A percentile compares a stretch with the other conserved stretches of the same genome.
Conservation (phyloP, 2,329 filamentous ascomycete species). For the Cladosporium phlei region DNA sequence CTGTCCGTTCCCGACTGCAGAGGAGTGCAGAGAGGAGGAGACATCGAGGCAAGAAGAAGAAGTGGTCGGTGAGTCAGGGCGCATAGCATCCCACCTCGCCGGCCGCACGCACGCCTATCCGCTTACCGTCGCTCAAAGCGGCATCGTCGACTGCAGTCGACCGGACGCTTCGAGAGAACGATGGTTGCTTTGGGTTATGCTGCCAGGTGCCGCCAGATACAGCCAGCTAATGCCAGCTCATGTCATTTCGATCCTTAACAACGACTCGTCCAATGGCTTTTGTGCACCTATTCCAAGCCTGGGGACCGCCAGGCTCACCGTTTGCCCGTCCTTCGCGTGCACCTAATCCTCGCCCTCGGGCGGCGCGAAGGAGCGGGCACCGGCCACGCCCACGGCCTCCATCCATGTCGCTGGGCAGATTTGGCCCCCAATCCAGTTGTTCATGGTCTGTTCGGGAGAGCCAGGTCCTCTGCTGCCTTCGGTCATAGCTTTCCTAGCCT, state of each 20-base stretch:
- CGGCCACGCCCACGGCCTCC: slow-evolving; percentile 7
- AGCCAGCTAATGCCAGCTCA: too few relatives aligned
- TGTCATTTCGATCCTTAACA: too few relatives aligned
- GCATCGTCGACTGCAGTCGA: slow-evolving; percentile 9
- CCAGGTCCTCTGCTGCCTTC: slow-evolving; percentile 9
- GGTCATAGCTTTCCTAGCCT: slow-evolving; percentile 12
- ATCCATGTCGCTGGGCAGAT: slow-evolving; percentile 3
- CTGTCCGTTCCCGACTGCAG: neutral
- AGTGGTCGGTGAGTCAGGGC: slow-evolving; percentile 4
- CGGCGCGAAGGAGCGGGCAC: slow-evolving; percentile 13
- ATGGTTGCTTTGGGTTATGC: slow-evolving; percentile 7
- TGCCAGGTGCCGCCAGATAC: too few relatives aligned
- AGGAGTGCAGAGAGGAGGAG: too few relatives aligned
- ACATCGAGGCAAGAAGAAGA: too few relatives aligned
- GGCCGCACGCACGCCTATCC: slow-evolving; percentile 6
- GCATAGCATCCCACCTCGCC: slow-evolving; percentile 5
- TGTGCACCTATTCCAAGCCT: slow-evolving; percentile 4
- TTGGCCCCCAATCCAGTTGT: slow-evolving; percentile 8
- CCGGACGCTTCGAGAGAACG: neutral
- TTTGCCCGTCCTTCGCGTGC: slow-evolving; percentile 11
- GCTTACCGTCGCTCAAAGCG: slow-evolving; percentile 8
- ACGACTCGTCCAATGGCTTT: neutral
- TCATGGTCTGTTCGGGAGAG: slow-evolving; percentile 9
- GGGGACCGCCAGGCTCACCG: slow-evolving; percentile 5
- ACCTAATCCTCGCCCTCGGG: slow-evolving; percentile 9